phyloP scores from a whole-genome alignment of 2,329 filamentous ascomycete species.

The Alternaria sp. region DNA sequence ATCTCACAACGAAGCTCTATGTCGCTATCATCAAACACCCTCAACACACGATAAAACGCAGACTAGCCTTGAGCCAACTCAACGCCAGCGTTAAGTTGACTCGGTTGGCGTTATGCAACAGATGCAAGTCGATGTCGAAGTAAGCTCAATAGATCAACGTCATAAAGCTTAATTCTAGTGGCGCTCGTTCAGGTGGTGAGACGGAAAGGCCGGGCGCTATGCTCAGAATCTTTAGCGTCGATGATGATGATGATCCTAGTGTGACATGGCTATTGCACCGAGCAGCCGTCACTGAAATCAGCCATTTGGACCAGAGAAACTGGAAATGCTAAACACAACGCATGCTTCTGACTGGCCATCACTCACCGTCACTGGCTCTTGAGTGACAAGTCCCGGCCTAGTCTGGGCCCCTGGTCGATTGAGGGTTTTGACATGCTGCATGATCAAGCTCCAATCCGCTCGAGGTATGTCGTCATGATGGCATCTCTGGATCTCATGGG shows the following conservation, averaged over 20 bases:
- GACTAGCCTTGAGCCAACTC: background rate
- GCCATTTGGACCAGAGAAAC: background rate
- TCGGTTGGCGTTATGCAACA: background rate
- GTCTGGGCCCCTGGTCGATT: background rate
- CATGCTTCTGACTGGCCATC: background rate
- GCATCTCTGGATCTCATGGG: background rate
- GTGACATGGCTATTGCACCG: background rate
- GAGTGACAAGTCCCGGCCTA: background rate
- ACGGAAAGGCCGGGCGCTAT: constrained; percentile 7
- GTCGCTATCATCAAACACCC: background rate
- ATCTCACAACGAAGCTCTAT: background rate
- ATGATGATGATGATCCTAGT: background rate
- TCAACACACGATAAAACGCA: background rate
- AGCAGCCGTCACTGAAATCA: background rate
- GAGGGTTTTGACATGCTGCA: background rate
- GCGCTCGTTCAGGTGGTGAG: background rate
- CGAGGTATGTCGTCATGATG: constrained; percentile 8
- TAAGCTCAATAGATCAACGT: constrained; percentile 14
- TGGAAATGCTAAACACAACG: background rate
- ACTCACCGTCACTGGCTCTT: background rate
- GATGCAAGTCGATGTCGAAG: constrained; percentile 9
- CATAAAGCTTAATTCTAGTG: constrained; percentile 12
- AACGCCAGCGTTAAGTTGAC: background rate
- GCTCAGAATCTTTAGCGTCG: background rate
- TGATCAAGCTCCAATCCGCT: background rate